Conservation (phyloP, 768 basidiomycete species). For the Mrakia frigida region DNA sequence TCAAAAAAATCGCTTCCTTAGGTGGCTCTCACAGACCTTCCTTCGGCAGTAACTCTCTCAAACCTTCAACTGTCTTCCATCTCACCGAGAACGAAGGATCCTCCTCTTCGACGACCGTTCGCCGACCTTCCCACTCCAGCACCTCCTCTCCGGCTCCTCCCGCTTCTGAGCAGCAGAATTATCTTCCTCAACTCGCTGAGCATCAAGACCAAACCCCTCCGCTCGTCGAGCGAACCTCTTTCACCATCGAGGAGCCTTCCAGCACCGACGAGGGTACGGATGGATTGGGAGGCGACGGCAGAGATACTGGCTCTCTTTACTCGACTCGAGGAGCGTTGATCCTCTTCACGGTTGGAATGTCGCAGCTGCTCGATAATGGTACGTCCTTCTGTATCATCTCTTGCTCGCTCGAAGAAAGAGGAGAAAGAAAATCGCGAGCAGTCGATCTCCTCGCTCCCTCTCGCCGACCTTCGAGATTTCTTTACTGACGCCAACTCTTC, state of each 20-base stretch:
- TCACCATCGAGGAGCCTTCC: neutral
- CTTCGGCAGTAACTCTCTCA: conserved; percentile 1
- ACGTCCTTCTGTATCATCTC: conserved; percentile 10
- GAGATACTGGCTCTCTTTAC: conserved; percentile 18
- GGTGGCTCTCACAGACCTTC: conserved; percentile 8
- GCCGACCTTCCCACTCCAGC: conserved; percentile 25
- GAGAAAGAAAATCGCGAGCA: no score
- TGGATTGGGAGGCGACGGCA: neutral
- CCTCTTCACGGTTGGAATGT: conserved; percentile 2
- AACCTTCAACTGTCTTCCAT: conserved; percentile 10
- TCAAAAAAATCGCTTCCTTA: neutral
- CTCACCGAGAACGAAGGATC: neutral
- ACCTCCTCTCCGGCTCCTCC: neutral
- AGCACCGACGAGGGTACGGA: neutral
- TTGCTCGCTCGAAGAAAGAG: no score
- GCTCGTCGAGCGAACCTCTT: neutral
- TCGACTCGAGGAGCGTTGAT: conserved; percentile 12
- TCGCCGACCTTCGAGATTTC: neutral
- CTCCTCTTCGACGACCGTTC: neutral
- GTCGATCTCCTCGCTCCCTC: neutral
- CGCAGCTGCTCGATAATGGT: conserved; percentile 30
- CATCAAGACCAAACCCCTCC: no score
- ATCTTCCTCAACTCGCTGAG: neutral
- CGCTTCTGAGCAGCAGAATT: neutral
- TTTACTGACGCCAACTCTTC: neutral